Percentiles rank a stretch among this genome's conserved stretches.
Conservation (phyloP, 2,329 filamentous ascomycete genomes). For the Botrytis porri region DNA sequence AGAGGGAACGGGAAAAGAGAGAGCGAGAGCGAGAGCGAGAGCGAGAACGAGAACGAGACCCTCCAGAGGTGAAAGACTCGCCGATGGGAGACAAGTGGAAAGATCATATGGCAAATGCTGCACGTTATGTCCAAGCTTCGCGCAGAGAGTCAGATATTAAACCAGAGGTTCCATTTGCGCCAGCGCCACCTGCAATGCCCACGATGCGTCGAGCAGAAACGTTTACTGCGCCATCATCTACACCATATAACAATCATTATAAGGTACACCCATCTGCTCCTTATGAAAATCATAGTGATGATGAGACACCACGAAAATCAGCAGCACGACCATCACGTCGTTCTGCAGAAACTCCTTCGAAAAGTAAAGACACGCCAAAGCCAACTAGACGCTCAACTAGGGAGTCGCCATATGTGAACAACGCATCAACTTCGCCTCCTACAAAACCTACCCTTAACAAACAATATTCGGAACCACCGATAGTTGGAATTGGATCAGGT, state of each 20-base stretch:
- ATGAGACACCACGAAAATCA: constrained; percentile 36
- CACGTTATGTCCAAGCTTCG: constrained; percentile 37
- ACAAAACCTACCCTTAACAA: constrained; percentile 33
- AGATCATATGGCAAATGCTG: constrained; percentile 31
- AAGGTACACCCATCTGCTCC: constrained; percentile 24
- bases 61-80: constrained; percentile 21
- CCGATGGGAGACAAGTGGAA: constrained; percentile 31
- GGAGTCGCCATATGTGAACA: constrained; percentile 30
- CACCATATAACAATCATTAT: constrained; percentile 32
- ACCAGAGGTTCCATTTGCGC: constrained; percentile 15
- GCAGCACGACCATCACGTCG: constrained; percentile 31
- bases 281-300: constrained; percentile 27
- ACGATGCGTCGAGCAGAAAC: constrained; percentile 35
- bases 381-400: constrained; percentile 16
- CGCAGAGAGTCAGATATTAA: constrained; percentile 24
- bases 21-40: not conserved
- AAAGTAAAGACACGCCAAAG: constrained; percentile 25
- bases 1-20: not conserved
- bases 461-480: constrained; percentile 34
- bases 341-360: constrained; percentile 29
- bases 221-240: constrained; percentile 27
- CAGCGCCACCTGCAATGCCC: constrained; percentile 23
- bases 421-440: constrained; percentile 27
- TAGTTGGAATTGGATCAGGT: constrained; percentile 19
- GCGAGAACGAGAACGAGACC: constrained; percentile 12